phyloP scores from a whole-genome alignment of 179 eudicot species.

The Actinidia chinensis region DNA sequence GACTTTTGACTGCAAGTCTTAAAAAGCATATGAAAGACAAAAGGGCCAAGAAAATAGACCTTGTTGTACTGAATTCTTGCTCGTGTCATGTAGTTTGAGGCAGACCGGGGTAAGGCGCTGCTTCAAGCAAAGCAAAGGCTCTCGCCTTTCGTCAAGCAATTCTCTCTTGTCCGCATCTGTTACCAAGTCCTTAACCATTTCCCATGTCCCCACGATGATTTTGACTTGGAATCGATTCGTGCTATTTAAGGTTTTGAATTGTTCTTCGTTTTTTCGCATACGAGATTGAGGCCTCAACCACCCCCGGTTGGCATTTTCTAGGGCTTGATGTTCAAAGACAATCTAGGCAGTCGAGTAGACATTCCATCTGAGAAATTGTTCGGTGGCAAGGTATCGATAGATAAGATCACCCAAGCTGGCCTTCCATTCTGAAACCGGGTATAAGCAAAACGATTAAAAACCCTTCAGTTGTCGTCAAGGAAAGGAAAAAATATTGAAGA shows the following conservation, averaged over 20 bases:
- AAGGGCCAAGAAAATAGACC: conserved; percentile 30
- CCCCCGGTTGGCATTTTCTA: conserved; percentile 65
- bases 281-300: conserved; percentile 62
- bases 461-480: too few species aligned
- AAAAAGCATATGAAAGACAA: neutral
- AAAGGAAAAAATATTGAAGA: too few species aligned
- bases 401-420: conserved; percentile 66
- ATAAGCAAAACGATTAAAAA: conserved; percentile 1
- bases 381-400: conserved; percentile 53
- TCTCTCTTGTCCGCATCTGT: conserved; percentile 54
- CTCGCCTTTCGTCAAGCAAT: conserved; percentile 64
- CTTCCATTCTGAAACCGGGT: conserved; percentile 54
- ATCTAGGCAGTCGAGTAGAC: conserved; percentile 64
- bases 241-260: conserved; percentile 32
- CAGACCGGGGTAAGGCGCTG: conserved; percentile 66
- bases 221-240: conserved; percentile 44
- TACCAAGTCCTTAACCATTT: conserved; percentile 58
- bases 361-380: conserved; percentile 63
- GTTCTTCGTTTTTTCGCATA: conserved; percentile 59
- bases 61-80: conserved; percentile 76
- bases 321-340: conserved; percentile 68
- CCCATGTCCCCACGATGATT: conserved; percentile 77
- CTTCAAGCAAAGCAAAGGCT: conserved; percentile 57
- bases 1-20: neutral
- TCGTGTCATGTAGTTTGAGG: conserved; percentile 69